These are phyloP conservation scores for Arbutus unedo DNA, from an alignment of 148 eudicot species.

Conservation along the genomic window DNA sequence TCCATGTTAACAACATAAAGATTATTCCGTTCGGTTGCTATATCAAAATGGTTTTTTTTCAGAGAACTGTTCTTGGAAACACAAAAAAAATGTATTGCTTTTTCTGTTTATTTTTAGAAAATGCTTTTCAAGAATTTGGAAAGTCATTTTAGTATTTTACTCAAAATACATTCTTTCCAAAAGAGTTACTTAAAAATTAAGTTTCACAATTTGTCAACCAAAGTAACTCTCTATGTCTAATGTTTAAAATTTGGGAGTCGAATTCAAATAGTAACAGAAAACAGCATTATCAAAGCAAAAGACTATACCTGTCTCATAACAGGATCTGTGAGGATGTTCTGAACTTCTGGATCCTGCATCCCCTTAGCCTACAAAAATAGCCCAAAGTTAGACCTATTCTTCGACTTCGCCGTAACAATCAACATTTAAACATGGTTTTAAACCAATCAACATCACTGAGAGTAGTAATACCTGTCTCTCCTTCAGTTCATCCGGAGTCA, in stretches of 20 bases:
- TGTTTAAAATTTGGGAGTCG: background rate
- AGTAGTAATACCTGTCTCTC: slow-evolving; percentile 79
- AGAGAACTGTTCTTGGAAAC: background rate
- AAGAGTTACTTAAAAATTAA: background rate
- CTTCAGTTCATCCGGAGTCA: slow-evolving; percentile 86
- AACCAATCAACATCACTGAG: background rate
- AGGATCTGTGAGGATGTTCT: slow-evolving; percentile 86
- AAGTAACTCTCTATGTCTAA: background rate
- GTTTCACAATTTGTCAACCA: background rate
- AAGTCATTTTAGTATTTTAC: background rate
- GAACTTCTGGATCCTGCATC: slow-evolving; percentile 98
- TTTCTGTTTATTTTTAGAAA: too few species aligned
- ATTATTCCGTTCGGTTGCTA: background rate
- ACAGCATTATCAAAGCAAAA: background rate
- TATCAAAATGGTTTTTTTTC: background rate
- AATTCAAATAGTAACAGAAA: background rate
- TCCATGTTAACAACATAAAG: too few species aligned
- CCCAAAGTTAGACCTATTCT: background rate
- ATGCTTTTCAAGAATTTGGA: background rate
- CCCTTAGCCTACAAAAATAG: slow-evolving; percentile 63
- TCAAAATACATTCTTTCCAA: background rate
- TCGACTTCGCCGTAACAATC: background rate
- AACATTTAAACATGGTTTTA: background rate
- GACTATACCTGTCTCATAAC: slow-evolving; percentile 90
- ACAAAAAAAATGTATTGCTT: background rate